Evolutionary conservation across 208 protist species (phyloP).

Genomic region (Porcisia deanei): DNA sequence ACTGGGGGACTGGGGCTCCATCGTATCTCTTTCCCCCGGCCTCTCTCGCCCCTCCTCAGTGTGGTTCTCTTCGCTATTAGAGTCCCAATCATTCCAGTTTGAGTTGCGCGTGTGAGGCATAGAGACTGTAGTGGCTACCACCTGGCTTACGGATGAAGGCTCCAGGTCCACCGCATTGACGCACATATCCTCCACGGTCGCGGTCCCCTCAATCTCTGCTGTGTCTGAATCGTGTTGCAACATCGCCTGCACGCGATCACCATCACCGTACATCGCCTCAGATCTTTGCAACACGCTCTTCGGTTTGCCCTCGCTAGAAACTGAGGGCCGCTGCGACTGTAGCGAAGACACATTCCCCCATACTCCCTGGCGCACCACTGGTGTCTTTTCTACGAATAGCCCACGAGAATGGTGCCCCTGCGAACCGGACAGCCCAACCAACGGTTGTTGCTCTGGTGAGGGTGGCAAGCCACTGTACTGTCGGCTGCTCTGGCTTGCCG

Average conservation of each 20-base stretch:
- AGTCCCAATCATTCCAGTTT: conserved; percentile 38
- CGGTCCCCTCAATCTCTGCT: background rate
- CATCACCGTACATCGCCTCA: background rate
- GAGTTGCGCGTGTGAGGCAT: conserved; percentile 2
- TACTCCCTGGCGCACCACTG: background rate
- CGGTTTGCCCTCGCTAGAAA: background rate
- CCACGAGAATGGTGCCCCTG: background rate
- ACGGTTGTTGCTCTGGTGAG: background rate
- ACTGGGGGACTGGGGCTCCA: background rate
- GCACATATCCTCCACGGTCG: background rate
- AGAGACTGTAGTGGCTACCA: background rate
- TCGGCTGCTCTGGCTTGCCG: background rate
- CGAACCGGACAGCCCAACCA: background rate
- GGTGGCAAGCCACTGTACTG: background rate
- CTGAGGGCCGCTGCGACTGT: background rate
- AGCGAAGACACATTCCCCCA: background rate
- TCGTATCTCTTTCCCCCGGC: background rate
- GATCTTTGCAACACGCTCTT: background rate
- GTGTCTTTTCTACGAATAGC: conserved; percentile 5
- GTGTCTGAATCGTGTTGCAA: background rate
- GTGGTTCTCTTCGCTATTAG: conserved; percentile 21
- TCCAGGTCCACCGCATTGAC: background rate
- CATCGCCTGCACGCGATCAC: conserved; percentile 8
- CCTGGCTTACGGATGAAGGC: background rate
- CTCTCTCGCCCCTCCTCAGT: conserved; percentile 7